Evolutionary conservation across 2,329 filamentous ascomycete genomes (phyloP), one percentile per base, ranked within the genome.

Genomic region (Diaporthe humulicola): DNA sequence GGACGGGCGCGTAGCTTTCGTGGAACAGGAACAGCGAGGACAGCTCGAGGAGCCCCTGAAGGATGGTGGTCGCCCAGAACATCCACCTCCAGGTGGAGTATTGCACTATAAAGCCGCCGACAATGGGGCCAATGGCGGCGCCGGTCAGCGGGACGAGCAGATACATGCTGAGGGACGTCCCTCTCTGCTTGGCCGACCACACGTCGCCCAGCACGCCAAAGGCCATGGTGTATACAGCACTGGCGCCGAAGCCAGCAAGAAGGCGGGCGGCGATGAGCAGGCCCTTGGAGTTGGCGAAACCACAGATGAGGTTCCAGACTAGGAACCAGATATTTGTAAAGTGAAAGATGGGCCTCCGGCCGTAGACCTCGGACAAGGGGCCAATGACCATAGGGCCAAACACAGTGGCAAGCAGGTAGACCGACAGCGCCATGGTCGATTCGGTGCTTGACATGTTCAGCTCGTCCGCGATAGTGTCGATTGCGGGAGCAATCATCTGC

Each of bases 241-340:
- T 86, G 0, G 86, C 88, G 1, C 87, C 87, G 25, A 90, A 82
- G 0, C 88, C 88, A 4, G 87, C 83, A 0, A 90, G 76, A 52
- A 89, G 86, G 0, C 88, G 82, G 19, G 85, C 82, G 0, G 82
- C 84, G 15, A 89, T 86, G 4, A 90, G 78, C 15, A 84, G 38
- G 82, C 82, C 80, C 66, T 86, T 84, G 2, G 82, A 81, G 1
- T 77, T 80, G 7, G 86, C 80, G 69, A 86, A 85, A 5, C 86
- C 84, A 73, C 87, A 88, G 2, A 83, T 81, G 15, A 89, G 76
- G 76, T 88, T 88, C 84, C 88, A 88, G 54, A 85, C 73, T 3
- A 90, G 79, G 79, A 90, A 90, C 83, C 87, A 85, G 1, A 88
- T 48, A 74, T 88, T 90, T 1, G 85, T 85, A 0, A 78, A 73